phyloP scores from a whole-genome alignment of 192 early-diverging fungal genomes.

The Entrophospora sp. region DNA sequence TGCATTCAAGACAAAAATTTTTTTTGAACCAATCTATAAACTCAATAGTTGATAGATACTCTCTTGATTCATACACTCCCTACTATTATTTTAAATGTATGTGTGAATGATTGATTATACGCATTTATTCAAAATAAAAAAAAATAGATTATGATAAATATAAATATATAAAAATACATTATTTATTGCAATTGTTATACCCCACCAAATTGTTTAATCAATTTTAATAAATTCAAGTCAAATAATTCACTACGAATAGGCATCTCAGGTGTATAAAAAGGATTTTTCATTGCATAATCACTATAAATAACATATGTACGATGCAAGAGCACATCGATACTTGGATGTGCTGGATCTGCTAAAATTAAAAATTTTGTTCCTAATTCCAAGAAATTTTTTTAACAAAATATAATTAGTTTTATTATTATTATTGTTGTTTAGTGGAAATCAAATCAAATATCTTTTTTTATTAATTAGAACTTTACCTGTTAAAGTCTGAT shows the following conservation, averaged over 20 bases:
- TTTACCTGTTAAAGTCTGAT: slow-evolving; percentile 85
- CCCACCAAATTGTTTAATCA: slow-evolving; percentile 47
- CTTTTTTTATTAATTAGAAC: not conserved
- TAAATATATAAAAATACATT: no score
- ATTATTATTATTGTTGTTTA: not conserved
- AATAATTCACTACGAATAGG: slow-evolving; percentile 94
- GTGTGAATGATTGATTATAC: no score
- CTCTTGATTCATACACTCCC: no score
- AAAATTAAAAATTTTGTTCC: slow-evolving; percentile 93
- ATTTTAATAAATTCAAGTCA: slow-evolving; percentile 67
- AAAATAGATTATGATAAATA: no score
- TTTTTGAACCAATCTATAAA: no score
- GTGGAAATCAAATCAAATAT: not conserved
- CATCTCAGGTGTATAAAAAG: slow-evolving; percentile 98
- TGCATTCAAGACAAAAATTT: no score
- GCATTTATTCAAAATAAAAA: no score
- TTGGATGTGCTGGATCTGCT: slow-evolving; percentile 69
- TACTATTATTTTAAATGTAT: no score
- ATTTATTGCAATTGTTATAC: no score
- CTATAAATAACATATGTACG: slow-evolving; percentile 82
- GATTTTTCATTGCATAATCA: slow-evolving; percentile 98
- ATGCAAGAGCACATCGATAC: slow-evolving; percentile 54
- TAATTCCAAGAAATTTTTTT: slow-evolving; percentile 19
- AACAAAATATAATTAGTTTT: not conserved
- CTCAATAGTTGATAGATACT: no score